A percentile compares a stretch with the other conserved stretches of the same genome.
These are phyloP conservation scores for Brassica carinata DNA, from an alignment of 345 rosid genomes.

Conservation along the genomic window DNA sequence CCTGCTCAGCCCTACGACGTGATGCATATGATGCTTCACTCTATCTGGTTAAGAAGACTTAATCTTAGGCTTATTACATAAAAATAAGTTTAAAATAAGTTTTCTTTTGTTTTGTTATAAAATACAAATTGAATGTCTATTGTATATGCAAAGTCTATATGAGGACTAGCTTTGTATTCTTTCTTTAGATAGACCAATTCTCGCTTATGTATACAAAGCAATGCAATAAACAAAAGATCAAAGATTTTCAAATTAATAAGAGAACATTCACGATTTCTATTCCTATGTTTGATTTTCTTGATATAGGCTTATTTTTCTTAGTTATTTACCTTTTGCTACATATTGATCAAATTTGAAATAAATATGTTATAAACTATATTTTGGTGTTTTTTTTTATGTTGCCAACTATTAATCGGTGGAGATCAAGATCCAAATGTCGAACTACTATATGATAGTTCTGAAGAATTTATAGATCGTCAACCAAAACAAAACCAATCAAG, in stretches of 20 bases:
- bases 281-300: not conserved
- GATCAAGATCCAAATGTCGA: not conserved
- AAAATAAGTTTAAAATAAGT: not conserved
- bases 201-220: not conserved
- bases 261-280: not conserved
- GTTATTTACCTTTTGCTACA: not conserved
- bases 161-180: conserved; percentile 10
- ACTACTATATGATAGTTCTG: not conserved
- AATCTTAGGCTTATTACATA: conserved; percentile 45
- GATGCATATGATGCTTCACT: conserved; percentile 67
- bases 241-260: conserved; percentile 1
- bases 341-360: not conserved
- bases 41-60: conserved; percentile 68
- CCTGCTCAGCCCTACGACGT: conserved; percentile 62
- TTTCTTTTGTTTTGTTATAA: not conserved
- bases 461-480: not conserved
- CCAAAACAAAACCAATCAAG: not conserved
- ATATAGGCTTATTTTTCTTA: not conserved
- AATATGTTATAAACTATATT: not conserved
- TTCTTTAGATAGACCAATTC: not conserved
- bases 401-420: not conserved
- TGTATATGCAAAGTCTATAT: not conserved
- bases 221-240: not conserved
- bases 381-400: not conserved
- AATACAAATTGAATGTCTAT: not conserved